Evolutionary conservation across 768 basidiomycete genomes (phyloP), one percentile per base, ranked within the genome.

Genomic region (Naganishia antarctica): DNA sequence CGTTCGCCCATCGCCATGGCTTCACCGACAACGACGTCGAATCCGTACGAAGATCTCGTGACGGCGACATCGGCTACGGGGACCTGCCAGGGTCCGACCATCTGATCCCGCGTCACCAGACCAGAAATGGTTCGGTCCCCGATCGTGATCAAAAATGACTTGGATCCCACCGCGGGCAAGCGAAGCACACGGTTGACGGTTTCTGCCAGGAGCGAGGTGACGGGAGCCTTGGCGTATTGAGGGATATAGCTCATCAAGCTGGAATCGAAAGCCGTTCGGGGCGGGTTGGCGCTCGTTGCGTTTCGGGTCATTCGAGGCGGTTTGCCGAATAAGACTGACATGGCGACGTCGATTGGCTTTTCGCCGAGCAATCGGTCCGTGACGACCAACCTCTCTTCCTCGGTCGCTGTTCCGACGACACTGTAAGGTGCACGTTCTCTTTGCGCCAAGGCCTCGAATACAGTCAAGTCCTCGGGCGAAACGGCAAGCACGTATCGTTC

Each of bases 1-100:
- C 94, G 86, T 79, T 99, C 96, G 13, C 96, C 96, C 85, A 97
- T 89, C 5, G 94, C 90, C 96, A 99, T 98, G 4, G 94, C 92
- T 79, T 99, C 96, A 5, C 96, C 96, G 7, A 80, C 81, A 8
- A 81, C 74, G 34, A 89, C 84, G 58, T 90, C 85, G 77, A 97
- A 98, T 0, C 96, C 93, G 75, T 96, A 96, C 7, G 91, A 86
- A 0, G 91, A 83, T n/a, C 89, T 86, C 4, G 94, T 99, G 45
- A 97, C 90, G 2, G 94, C 96, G 57, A 96, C 94, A 70, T 99
- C 94, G 21, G 94, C 89, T 7, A 97, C 90, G 40, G 96, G 94
- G 11, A 97, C 89, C 79, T 99, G 96, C 89, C 90, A 99, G 0
- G 93, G 94, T 0, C 96, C 96, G 25, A 97, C 91, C 94, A 99